Percentiles rank a stretch among this genome's conserved stretches.
Evolutionary conservation across 73 alveolate species (phyloP).

Genomic region (Stentor coeruleus): DNA sequence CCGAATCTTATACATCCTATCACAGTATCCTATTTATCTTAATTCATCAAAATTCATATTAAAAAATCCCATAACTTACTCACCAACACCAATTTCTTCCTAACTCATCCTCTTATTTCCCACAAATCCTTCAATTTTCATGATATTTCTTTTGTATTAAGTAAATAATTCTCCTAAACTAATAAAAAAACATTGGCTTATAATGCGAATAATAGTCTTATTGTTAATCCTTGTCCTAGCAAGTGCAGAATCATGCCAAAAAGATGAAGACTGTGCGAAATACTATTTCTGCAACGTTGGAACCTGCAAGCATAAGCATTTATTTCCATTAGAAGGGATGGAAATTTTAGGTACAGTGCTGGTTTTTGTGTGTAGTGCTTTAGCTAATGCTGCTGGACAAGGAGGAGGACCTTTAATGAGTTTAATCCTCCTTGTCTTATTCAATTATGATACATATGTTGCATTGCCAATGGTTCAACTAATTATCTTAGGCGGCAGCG

Average conservation of each 20-base stretch:
- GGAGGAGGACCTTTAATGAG: slow-evolving; percentile 13
- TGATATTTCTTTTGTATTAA: too few relatives aligned
- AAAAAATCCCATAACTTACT: too few relatives aligned
- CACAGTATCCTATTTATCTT: too few relatives aligned
- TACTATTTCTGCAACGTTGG: background rate
- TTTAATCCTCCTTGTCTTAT: background rate
- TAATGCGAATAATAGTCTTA: background rate
- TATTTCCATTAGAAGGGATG: background rate
- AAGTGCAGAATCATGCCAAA: background rate
- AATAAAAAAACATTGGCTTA: too few relatives aligned
- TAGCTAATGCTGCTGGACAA: slow-evolving; percentile 16
- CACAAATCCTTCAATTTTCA: too few relatives aligned
- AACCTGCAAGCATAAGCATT: background rate
- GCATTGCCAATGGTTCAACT: slow-evolving; percentile 17
- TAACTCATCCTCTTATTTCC: too few relatives aligned
- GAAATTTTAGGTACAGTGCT: slow-evolving; percentile 10
- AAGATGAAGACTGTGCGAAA: background rate
- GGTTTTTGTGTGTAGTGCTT: background rate
- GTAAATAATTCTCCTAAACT: too few relatives aligned
- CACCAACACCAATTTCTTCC: too few relatives aligned
- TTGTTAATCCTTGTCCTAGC: background rate
- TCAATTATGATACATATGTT: background rate
- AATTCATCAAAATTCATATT: too few relatives aligned
- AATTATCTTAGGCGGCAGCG: background rate
- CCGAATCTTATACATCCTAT: too few relatives aligned